Evolutionary conservation across 805 yeast species (phyloP).

Genomic region (Yarrowia osloensis): DNA sequence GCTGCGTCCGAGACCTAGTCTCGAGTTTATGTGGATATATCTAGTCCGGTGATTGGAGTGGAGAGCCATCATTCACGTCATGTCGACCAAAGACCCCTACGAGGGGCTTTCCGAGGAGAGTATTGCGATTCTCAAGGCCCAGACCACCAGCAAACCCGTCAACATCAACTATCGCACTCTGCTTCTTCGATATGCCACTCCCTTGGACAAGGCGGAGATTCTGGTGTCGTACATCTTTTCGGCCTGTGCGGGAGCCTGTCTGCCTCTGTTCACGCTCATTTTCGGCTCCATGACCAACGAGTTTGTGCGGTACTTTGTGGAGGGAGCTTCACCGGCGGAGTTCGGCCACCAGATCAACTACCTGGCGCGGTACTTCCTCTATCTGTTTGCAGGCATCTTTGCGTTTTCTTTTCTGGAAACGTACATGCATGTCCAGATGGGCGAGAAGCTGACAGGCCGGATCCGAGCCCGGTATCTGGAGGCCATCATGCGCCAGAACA

Average conservation of each 20-base stretch:
- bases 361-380: constrained; percentile 46
- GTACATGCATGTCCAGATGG: constrained; percentile 44
- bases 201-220: constrained; percentile 1
- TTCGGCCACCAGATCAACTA: constrained; percentile 44
- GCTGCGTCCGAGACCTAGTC: background rate
- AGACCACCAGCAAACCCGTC: background rate
- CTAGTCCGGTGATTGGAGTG: background rate
- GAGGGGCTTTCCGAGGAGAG: constrained; percentile 7
- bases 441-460: constrained; percentile 47
- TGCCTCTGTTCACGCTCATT: constrained; percentile 48
- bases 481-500: constrained; percentile 46
- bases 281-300: constrained; percentile 46
- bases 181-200: background rate
- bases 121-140: constrained; percentile 9
- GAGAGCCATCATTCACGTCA: background rate
- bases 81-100: constrained; percentile 10
- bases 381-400: constrained; percentile 45
- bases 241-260: constrained; percentile 17
- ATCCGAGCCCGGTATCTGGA: constrained; percentile 44
- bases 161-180: constrained; percentile 15
- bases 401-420: constrained; percentile 43
- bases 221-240: constrained; percentile 11
- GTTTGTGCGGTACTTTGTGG: constrained; percentile 42
- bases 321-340: constrained; percentile 34
- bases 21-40: background rate